These are phyloP conservation scores for Glomus cerebriforme DNA, from an alignment of 192 early-diverging fungal genomes.

Conservation along the genomic window DNA sequence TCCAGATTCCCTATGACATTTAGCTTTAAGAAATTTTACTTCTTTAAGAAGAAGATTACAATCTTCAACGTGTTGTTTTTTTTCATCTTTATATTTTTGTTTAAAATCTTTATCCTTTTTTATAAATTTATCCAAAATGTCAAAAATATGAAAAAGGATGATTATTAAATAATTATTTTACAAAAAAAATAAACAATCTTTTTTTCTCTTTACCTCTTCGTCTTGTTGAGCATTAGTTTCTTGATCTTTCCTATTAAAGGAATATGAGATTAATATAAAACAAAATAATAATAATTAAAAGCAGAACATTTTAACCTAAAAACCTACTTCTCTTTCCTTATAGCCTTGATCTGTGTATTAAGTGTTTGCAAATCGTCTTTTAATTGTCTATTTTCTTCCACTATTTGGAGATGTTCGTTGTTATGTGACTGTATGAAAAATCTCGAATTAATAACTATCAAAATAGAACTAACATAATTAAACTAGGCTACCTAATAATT, in stretches of 20 bases:
- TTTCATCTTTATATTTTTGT: slow-evolving; percentile 20
- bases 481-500: neutral
- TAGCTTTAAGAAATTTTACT: slow-evolving; percentile 22
- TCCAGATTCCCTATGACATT: slow-evolving; percentile 9
- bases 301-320: neutral
- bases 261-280: neutral
- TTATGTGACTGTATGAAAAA: neutral
- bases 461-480: neutral
- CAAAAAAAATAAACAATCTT: neutral
- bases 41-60: slow-evolving; percentile 15
- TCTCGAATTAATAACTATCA: neutral
- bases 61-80: slow-evolving; percentile 8
- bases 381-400: neutral
- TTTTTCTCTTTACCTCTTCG: neutral
- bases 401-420: neutral
- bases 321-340: neutral
- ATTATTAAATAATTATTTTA: neutral
- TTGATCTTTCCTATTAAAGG: neutral
- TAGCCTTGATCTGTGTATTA: neutral
- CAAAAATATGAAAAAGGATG: neutral
- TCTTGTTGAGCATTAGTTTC: neutral
- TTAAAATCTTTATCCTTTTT: slow-evolving; percentile 2
- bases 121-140: neutral
- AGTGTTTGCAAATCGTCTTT: neutral
- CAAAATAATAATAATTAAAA: neutral